Evolutionary conservation across 2,329 filamentous ascomycete species (phyloP).

Genomic region (Fusarium nurragi): DNA sequence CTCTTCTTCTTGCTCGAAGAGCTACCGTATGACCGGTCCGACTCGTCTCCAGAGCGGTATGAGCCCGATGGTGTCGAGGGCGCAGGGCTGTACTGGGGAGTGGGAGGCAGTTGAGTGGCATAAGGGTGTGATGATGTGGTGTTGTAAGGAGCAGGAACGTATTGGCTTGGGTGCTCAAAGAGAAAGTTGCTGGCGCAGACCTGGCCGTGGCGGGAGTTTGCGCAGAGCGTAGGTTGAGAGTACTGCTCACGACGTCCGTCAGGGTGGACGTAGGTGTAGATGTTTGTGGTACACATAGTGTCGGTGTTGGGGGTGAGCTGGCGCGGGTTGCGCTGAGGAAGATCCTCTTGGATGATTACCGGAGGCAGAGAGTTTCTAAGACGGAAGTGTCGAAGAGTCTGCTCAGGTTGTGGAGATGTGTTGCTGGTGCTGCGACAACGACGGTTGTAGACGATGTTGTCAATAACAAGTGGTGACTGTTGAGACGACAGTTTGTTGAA

Average conservation of each 20-base stretch:
- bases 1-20: slow-evolving; percentile 46
- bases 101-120: slow-evolving; percentile 52
- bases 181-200: slow-evolving; percentile 55
- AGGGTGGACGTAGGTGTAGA: slow-evolving; percentile 58
- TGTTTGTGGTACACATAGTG: slow-evolving; percentile 62
- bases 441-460: slow-evolving; percentile 37
- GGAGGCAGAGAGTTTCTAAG: slow-evolving; percentile 30
- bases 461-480: slow-evolving; percentile 26
- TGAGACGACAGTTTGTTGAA: slow-evolving; percentile 36
- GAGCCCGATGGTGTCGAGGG: slow-evolving; percentile 43
- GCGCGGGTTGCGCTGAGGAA: slow-evolving; percentile 36
- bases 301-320: slow-evolving; percentile 34
- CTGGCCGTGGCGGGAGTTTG: slow-evolving; percentile 51
- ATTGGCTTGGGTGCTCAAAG: slow-evolving; percentile 54
- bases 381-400: slow-evolving; percentile 7
- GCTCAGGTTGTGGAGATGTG: slow-evolving; percentile 22
- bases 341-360: slow-evolving; percentile 38
- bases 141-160: slow-evolving; percentile 49
- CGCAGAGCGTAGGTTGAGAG: slow-evolving; percentile 52
- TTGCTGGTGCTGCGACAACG: slow-evolving; percentile 24
- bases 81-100: too few relatives aligned
- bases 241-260: slow-evolving; percentile 53
- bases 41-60: slow-evolving; percentile 52
- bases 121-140: slow-evolving; percentile 44
- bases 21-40: slow-evolving; percentile 50